Base-by-base conservation (phyloP, 1,139 yeast species). In the Hansenula anomala region DNA sequence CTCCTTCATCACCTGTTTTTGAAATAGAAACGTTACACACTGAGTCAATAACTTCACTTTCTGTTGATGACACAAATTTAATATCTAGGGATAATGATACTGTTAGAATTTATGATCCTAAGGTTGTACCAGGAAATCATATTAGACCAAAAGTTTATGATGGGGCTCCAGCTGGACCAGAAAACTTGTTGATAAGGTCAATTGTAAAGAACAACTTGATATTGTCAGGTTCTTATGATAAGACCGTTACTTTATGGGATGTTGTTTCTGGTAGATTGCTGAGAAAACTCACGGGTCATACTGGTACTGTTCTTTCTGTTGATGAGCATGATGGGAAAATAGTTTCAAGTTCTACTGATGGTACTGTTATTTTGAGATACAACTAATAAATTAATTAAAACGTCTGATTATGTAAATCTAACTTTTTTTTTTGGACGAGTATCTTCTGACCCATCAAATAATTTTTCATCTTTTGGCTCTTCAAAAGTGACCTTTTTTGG, bases 191-290 rank as follows among this genome's bases (percentile, higher is more conserved):
- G 32, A 68, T 78, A 4, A 60, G 84, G 39, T 67, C 78, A 1
- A 57, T 46, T 54, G 64, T 36, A 22, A 57, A 57, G 39, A 60
- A 60, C 40, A 60, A 64, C 15, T 46, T 54, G 17, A 61, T 80
- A 4, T 61, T 68, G 11, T 73, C 83, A 2, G 94, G 92, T 0
- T 73, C 88, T 0, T 76, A 75, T 28, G 90, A 83, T 54, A 66
- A 71, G 6, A 66, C 78, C 3, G 70, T 75, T 0, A 75, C 78
- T 4, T 52, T 71, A 4, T 85, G 92, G 89, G 81, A 80, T 44
- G 61, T 71, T n/a, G 65, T 67, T 4, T 62, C 80, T 0, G 63
- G 77, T 38, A 66, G 66, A 35, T 47, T 80, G 18, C 45, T 67
- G 12, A 63, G 67, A 36, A 79, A 78, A 49, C 58, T 71, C 13